phyloP scores from a whole-genome alignment of 768 basidiomycete genomes.

The Leccinum boreale region DNA sequence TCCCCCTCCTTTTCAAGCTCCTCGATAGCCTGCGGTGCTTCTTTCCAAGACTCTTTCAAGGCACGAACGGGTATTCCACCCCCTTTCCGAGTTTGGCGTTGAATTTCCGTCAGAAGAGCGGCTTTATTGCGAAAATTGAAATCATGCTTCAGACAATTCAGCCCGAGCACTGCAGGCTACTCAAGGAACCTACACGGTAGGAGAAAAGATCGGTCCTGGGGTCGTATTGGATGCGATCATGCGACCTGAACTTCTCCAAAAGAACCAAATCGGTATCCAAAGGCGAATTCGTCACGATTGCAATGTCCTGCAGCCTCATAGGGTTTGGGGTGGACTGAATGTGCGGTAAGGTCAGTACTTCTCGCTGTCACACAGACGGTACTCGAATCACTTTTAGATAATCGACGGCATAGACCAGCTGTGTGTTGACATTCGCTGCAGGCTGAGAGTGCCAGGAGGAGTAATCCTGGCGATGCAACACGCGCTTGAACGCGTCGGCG shows the following conservation, averaged over 20 bases:
- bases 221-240: conserved; percentile 78
- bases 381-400: conserved; percentile 62
- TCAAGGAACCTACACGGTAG: conserved; percentile 61
- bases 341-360: conserved; percentile 1
- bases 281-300: conserved; percentile 75
- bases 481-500: conserved; percentile 64
- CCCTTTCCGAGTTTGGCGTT: conserved; percentile 78
- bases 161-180: not conserved
- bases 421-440: conserved; percentile 82
- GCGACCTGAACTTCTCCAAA: conserved; percentile 76
- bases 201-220: conserved; percentile 82
- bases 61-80: conserved; percentile 82
- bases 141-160: conserved; percentile 58
- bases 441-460: conserved; percentile 87
- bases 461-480: conserved; percentile 62
- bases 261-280: conserved; percentile 68
- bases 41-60: conserved; percentile 90
- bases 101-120: conserved; percentile 80
- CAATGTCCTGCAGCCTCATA: conserved; percentile 85
- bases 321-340: conserved; percentile 65
- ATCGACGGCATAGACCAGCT: conserved; percentile 80
- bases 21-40: conserved; percentile 78
- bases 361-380: conserved; percentile 6
- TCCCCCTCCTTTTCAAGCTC: conserved; percentile 89
- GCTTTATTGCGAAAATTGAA: conserved; percentile 83